Conservation (phyloP, 495 filamentous ascomycete genomes). For the Haplographium delicatum region DNA sequence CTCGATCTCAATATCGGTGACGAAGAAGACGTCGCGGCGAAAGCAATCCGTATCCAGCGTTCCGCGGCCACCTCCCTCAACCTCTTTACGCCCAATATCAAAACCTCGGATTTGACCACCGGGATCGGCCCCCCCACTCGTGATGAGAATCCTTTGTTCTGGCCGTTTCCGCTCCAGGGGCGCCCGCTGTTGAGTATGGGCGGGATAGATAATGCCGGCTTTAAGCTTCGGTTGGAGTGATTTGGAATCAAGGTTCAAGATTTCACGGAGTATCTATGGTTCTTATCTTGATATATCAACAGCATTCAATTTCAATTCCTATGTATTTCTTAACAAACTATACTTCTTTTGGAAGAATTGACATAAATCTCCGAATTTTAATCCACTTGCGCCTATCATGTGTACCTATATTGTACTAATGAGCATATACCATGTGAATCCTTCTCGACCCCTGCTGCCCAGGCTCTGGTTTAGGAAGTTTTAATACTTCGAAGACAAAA, state of each 20-base stretch:
- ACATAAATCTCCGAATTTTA: no score
- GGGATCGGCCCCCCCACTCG: conserved; percentile 3
- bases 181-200: conserved; percentile 43
- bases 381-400: no score
- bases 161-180: conserved; percentile 51
- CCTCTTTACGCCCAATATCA: conserved; percentile 45
- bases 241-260: no score
- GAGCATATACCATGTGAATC: not conserved
- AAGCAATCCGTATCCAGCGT: no score
- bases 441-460: no score
- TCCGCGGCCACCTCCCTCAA: conserved; percentile 33
- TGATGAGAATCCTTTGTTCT: conserved; percentile 34
- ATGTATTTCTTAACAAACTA: no score
- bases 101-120: conserved; percentile 9
- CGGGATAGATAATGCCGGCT: conserved; percentile 42
- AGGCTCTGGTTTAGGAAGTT: no score
- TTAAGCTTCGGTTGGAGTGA: conserved; percentile 24
- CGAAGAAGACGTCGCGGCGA: not conserved
- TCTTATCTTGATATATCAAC: no score
- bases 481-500: no score
- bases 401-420: not conserved
- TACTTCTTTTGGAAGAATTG: no score
- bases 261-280: no score
- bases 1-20: conserved; percentile 36
- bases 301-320: no score